phyloP scores from a whole-genome alignment of 139 green algal genomes.

The Micractinium sp. region DNA sequence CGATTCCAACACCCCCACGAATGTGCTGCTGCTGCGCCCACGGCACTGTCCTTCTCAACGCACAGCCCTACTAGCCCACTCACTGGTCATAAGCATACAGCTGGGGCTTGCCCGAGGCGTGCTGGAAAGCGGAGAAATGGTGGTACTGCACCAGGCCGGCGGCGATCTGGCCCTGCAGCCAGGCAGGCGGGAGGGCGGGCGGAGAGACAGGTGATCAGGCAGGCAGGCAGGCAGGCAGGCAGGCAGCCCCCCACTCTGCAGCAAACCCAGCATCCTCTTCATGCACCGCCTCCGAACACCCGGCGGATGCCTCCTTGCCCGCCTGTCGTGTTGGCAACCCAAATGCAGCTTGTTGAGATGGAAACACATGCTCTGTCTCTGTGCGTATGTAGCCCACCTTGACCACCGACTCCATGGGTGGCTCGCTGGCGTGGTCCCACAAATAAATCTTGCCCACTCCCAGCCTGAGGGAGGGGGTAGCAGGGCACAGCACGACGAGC shows the following conservation, averaged over 20 bases:
- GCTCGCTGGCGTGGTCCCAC: slow-evolving; percentile 42
- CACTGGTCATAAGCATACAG: slow-evolving; percentile 46
- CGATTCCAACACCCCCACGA: neutral
- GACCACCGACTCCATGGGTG: slow-evolving; percentile 28
- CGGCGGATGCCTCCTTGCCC: too few species aligned
- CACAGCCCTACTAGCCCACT: neutral
- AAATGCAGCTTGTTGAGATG: neutral
- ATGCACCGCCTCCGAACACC: too few species aligned
- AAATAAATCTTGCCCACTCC: slow-evolving; percentile 32
- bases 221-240: neutral
- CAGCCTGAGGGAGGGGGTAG: slow-evolving; percentile 1
- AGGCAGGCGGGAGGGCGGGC: too few species aligned
- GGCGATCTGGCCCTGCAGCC: slow-evolving; percentile 14
- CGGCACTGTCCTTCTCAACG: too few species aligned
- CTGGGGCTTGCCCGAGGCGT: slow-evolving; percentile 37
- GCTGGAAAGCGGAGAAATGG: slow-evolving; percentile 3
- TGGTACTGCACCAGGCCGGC: slow-evolving; percentile 38
- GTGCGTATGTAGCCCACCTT: neutral
- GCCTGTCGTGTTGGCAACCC: too few species aligned
- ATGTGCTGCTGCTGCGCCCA: neutral
- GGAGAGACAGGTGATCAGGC: neutral
- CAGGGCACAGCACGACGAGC: neutral
- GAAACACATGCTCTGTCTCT: neutral
- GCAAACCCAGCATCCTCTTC: too few species aligned
- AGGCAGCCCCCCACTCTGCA: too few species aligned